phyloP scores from a whole-genome alignment of 2,329 filamentous ascomycete genomes.

The Talaromyces pinophilus region DNA sequence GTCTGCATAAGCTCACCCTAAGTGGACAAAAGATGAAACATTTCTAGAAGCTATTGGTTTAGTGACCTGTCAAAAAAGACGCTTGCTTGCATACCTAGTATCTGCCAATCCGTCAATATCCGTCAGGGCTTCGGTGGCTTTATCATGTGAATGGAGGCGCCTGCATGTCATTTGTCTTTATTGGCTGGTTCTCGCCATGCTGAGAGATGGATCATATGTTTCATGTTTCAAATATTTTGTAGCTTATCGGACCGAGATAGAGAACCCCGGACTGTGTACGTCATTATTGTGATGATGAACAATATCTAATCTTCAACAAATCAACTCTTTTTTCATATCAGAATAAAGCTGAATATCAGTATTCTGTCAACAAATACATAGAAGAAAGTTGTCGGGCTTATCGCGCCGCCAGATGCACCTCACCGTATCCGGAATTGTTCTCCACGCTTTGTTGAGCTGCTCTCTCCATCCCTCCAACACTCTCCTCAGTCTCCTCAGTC shows the following conservation, averaged over 20 bases:
- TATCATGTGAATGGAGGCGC: background rate
- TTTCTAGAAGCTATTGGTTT: background rate
- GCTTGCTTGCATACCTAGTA: background rate
- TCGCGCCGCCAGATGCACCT: conserved; percentile 21
- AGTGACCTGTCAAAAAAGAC: background rate
- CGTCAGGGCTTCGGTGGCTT: background rate
- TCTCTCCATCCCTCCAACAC: background rate
- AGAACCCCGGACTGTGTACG: background rate
- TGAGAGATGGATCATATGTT: background rate
- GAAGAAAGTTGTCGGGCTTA: background rate
- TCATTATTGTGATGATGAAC: background rate
- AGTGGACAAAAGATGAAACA: background rate
- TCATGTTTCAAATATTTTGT: background rate
- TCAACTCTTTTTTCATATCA: background rate
- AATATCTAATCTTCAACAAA: background rate
- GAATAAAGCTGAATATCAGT: background rate
- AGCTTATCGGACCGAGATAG: conserved; percentile 2
- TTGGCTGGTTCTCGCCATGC: background rate
- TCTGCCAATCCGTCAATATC: background rate
- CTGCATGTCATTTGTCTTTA: background rate
- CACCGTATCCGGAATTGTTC: conserved; percentile 23
- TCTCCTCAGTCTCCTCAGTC: background rate
- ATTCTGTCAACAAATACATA: background rate
- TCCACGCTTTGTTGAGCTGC: conserved; percentile 2
- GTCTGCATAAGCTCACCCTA: background rate